Base-by-base conservation (phyloP, 2,329 filamentous ascomycete species). In the Zymoseptoria tritici region DNA sequence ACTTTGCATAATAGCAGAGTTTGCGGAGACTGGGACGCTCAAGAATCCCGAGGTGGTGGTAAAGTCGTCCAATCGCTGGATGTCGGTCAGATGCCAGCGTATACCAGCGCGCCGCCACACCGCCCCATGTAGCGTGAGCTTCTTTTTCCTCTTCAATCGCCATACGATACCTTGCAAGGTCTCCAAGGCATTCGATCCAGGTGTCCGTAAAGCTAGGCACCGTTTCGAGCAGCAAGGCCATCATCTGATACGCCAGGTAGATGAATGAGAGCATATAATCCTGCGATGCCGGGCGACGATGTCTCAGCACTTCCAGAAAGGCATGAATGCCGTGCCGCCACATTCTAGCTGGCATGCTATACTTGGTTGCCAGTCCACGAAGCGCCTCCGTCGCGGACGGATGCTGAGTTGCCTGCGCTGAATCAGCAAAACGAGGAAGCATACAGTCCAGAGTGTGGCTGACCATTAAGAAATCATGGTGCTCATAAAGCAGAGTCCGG, bases 211-310 rank as follows among this genome's bases (percentile, higher is more conserved):
- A 97, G 0, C 83, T 80, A 0, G 89, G 86, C 0, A 96, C 90
- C 0, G 90, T 96, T 68, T 97, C 93, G 60, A 91, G 89, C 0
- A 97, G 75, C 0, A 97, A 74, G 0, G 90, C 88, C 83, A 97
- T 90, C 85, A 96, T 95, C 2, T 88, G 88, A 64, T 97, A 97
- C 0, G 91, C 88, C 16, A 93, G 75, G 63, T 95, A 95, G 0
- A 97, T 91, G 58, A 96, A 97, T 0, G 86, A 85, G 0, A 96
- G 77, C 91, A 97, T 97, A 58, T 95, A 89, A 55, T 97, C 92
- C 0, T 91, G 76, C 1, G 89, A 91, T 0, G 80, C 81, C 0
- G 92, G 93, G 0, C 96, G 77, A 2, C 86, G 83, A 64, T 90
- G 85, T 0, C 90, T 80, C 0, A 96, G 73, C 0, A 74, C 67